A percentile compares a stretch with the other conserved stretches of the same genome.
Evolutionary conservation across 164 flowering plant genomes (phyloP).

Genomic region (Kalanchoe fedtschenkoi): DNA sequence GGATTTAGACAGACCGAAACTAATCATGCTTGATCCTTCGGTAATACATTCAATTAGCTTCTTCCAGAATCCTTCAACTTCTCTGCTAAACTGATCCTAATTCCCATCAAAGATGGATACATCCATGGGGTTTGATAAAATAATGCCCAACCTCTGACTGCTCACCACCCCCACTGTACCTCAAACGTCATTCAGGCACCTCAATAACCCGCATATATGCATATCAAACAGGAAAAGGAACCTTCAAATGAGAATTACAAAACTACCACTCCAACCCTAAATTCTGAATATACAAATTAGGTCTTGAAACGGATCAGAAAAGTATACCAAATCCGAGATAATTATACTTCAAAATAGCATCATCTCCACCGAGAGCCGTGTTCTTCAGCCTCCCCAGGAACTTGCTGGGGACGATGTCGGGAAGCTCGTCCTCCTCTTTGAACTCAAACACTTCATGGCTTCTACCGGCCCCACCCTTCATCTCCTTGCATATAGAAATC

Average conservation of each 20-base stretch:
- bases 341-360: slow-evolving; percentile 2
- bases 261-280: neutral
- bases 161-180: too few species aligned
- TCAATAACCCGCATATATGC: too few species aligned
- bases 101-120: too few species aligned
- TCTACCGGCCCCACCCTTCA: slow-evolving; percentile 1
- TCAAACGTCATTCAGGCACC: too few species aligned
- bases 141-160: too few species aligned
- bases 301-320: neutral
- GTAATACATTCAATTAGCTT: too few species aligned
- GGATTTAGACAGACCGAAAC: too few species aligned
- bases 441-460: slow-evolving; percentile 1
- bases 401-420: neutral
- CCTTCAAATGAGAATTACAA: neutral
- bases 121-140: too few species aligned
- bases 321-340: neutral
- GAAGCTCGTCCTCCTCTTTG: slow-evolving; percentile 1
- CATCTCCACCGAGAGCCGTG: neutral
- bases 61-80: too few species aligned
- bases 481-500: neutral
- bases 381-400: neutral
- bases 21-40: too few species aligned
- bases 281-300: neutral
- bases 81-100: too few species aligned
- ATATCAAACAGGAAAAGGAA: neutral